Conservation (phyloP, 306 rosid species). For the Sicyos baderoa region DNA sequence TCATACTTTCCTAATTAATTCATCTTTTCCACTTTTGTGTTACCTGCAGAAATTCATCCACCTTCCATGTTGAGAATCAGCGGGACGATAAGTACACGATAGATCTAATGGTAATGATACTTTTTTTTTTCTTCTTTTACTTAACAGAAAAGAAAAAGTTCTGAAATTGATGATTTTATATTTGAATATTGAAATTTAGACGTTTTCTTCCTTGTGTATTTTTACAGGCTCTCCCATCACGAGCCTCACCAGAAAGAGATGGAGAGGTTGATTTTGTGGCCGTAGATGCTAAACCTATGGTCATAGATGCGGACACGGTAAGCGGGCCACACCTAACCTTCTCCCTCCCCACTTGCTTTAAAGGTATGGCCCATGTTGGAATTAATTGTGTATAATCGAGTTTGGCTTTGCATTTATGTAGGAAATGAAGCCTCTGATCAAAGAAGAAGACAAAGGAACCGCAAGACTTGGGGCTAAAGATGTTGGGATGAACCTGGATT, state of each 20-base stretch:
- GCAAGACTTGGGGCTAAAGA: constrained; percentile 38
- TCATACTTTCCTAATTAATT: constrained; percentile 13
- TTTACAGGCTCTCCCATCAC: constrained; percentile 58
- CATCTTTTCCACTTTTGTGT: constrained; percentile 16
- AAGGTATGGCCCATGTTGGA: neutral
- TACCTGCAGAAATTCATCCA: constrained; percentile 40
- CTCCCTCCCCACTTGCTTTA: constrained; percentile 10
- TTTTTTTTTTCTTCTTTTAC: no score
- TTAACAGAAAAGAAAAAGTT: neutral
- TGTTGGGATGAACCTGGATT: constrained; percentile 30
- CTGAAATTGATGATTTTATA: neutral
- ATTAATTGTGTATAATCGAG: constrained; percentile 4
- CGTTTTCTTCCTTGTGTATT: constrained; percentile 1
- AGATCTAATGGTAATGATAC: constrained; percentile 79
- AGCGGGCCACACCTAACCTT: constrained; percentile 38
- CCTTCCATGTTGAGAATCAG: constrained; percentile 40
- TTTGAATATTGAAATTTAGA: constrained; percentile 7
- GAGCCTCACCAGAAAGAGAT: constrained; percentile 87
- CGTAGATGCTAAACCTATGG: constrained; percentile 40
- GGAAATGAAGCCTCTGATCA: constrained; percentile 48
- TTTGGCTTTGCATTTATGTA: constrained; percentile 28
- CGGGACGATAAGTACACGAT: constrained; percentile 74
- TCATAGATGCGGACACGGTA: constrained; percentile 52
- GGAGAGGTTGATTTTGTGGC: constrained; percentile 46
- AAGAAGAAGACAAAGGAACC: constrained; percentile 47